A percentile compares a stretch with the other conserved stretches of the same genome.
Conservation (phyloP, 2,329 filamentous ascomycete species). For the Venturia effusa region DNA sequence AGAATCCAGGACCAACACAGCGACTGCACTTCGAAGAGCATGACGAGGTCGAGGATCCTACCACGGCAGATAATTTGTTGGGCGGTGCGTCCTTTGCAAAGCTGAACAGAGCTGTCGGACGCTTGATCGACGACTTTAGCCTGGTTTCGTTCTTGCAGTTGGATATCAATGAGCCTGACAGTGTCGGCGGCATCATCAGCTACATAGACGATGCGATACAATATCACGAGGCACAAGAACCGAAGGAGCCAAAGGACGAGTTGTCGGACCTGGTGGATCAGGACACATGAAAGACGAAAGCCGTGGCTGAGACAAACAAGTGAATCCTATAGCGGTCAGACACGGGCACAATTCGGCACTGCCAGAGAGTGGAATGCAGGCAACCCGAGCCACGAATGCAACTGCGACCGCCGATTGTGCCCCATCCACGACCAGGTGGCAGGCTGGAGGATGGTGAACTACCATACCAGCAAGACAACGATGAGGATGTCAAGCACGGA, state of each 20-base stretch:
- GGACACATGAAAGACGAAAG: neutral
- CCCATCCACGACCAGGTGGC: neutral
- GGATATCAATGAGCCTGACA: constrained; percentile 85
- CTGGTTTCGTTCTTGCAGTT: constrained; percentile 94
- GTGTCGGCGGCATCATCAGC: constrained; percentile 71
- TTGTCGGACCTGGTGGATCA: neutral
- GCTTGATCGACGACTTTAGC: constrained; percentile 91
- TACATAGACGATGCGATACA: constrained; percentile 93
- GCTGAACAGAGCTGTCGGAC: constrained; percentile 78
- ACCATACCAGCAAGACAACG: neutral
- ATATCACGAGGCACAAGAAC: constrained; percentile 87
- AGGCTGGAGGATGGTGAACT: neutral
- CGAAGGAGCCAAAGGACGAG: constrained; percentile 58
- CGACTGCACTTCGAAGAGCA: constrained; percentile 23
- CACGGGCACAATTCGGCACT: neutral
- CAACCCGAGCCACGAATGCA: neutral
- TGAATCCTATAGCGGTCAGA: neutral
- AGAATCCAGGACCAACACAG: constrained; percentile 50
- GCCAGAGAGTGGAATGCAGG: neutral
- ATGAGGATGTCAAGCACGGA: neutral
- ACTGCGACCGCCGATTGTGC: neutral
- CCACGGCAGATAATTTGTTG: constrained; percentile 61
- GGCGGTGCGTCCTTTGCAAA: constrained; percentile 69
- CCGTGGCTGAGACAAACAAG: neutral
- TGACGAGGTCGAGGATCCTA: constrained; percentile 41